A percentile compares a stretch with the other conserved stretches of the same genome.
Conservation (phyloP, 305 asterid genomes). For the Fraxinus angustifolia region DNA sequence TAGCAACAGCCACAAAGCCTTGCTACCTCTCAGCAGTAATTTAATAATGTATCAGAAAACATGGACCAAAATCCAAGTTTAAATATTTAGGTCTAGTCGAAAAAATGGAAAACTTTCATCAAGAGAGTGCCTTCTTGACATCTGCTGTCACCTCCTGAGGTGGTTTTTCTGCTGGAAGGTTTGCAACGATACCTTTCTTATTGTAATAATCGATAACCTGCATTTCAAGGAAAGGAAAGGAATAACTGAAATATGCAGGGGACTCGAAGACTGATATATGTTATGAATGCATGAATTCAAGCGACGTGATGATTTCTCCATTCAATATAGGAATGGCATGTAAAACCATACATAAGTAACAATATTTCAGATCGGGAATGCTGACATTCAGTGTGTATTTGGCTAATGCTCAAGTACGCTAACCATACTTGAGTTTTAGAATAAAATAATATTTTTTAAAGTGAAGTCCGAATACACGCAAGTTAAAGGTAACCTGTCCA, state of each 20-base stretch:
- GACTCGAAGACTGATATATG: neutral
- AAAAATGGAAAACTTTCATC: constrained; percentile 22
- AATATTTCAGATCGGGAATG: neutral
- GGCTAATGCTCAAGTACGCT: neutral
- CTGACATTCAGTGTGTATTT: neutral
- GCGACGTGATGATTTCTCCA: neutral
- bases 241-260: neutral
- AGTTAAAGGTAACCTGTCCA: neutral
- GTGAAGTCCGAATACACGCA: neutral
- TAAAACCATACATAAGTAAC: neutral
- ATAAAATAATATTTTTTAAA: neutral
- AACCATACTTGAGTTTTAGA: neutral
- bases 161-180: constrained; percentile 68
- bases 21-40: constrained; percentile 18
- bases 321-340: neutral
- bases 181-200: constrained; percentile 55
- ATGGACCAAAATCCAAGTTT: constrained; percentile 17
- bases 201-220: constrained; percentile 70
- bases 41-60: constrained; percentile 22
- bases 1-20: constrained; percentile 19
- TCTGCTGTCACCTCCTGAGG: constrained; percentile 61
- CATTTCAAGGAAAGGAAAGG: neutral
- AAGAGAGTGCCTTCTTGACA: constrained; percentile 61
- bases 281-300: neutral
- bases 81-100: constrained; percentile 16